Evolutionary conservation across 108 stramenopile species (phyloP).

Genomic region (Aurantiochytrium sp.): DNA sequence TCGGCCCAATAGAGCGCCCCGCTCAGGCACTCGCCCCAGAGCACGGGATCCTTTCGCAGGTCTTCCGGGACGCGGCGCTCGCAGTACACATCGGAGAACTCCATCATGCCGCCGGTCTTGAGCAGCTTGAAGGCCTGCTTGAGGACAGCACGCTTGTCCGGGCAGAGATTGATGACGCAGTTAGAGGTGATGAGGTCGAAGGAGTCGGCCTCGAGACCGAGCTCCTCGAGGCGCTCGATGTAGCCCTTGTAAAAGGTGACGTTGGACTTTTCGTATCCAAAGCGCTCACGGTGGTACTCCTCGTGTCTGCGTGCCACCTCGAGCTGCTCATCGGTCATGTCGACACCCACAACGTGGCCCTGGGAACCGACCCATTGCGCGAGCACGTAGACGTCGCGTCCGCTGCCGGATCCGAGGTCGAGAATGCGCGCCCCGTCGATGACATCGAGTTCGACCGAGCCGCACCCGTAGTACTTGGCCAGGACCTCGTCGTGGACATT

Average conservation of each 20-base stretch:
- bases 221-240: conserved; percentile 75
- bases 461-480: conserved; percentile 90
- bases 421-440: conserved; percentile 74
- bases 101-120: conserved; percentile 87
- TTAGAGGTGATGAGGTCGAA: conserved; percentile 93
- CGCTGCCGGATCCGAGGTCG: conserved; percentile 89
- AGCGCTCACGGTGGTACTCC: conserved; percentile 74
- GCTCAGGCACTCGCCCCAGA: conserved; percentile 90
- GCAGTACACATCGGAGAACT: conserved; percentile 92
- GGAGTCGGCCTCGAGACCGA: conserved; percentile 64
- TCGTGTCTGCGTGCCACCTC: conserved; percentile 72
- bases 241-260: conserved; percentile 82
- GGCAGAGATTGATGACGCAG: conserved; percentile 94
- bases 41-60: conserved; percentile 50
- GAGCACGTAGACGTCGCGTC: conserved; percentile 83
- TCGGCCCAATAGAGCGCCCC: conserved; percentile 97
- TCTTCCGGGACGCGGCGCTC: conserved; percentile 78
- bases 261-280: conserved; percentile 70
- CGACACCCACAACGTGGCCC: conserved; percentile 88
- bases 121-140: conserved; percentile 72
- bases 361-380: conserved; percentile 77
- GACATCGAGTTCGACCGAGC: conserved; percentile 79
- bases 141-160: conserved; percentile 87
- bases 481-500: conserved; percentile 77
- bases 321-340: conserved; percentile 93